These are phyloP conservation scores for Ophiostoma montium DNA, from an alignment of 2,329 filamentous ascomycete species.

Conservation along the genomic window DNA sequence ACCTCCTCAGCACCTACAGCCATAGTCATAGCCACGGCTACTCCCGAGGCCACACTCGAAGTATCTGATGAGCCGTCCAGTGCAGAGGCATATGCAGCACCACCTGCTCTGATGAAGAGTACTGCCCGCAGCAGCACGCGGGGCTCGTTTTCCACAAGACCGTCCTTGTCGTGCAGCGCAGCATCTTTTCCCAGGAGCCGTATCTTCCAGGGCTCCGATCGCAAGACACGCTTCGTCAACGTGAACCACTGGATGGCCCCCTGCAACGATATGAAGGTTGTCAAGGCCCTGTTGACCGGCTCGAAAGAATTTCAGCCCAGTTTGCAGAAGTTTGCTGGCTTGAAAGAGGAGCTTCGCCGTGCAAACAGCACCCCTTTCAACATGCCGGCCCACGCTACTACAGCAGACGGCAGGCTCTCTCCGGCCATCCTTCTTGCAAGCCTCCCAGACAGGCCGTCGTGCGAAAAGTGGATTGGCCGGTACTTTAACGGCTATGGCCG, in stretches of 20 bases:
- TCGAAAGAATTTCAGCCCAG: not conserved
- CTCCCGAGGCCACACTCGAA: too few species aligned
- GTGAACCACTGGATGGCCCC: conserved; percentile 9
- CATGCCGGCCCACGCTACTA: not conserved
- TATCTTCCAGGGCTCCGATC: conserved; percentile 1
- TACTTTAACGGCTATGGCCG: conserved; percentile 4
- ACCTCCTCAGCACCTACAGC: not conserved
- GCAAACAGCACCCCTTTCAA: not conserved
- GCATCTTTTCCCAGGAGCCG: not conserved
- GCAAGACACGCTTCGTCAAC: conserved; percentile 2
- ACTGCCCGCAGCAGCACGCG: not conserved
- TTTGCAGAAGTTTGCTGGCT: not conserved
- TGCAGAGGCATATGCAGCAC: too few species aligned
- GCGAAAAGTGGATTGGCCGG: conserved; percentile 5
- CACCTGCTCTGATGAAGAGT: too few species aligned
- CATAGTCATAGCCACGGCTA: too few species aligned
- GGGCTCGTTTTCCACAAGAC: too few species aligned
- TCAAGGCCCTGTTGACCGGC: conserved; percentile 3
- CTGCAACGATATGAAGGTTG: conserved; percentile 6
- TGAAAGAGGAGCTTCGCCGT: conserved; percentile 3
- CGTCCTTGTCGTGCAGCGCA: not conserved
- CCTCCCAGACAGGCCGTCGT: conserved; percentile 1
- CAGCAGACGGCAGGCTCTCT: not conserved
- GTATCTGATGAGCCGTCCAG: too few species aligned
- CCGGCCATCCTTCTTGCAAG: not conserved